Percentiles rank a stretch among this genome's conserved stretches.
Evolutionary conservation across 306 rosid species (phyloP).

Genomic region (Hippophae gyantsensis): DNA sequence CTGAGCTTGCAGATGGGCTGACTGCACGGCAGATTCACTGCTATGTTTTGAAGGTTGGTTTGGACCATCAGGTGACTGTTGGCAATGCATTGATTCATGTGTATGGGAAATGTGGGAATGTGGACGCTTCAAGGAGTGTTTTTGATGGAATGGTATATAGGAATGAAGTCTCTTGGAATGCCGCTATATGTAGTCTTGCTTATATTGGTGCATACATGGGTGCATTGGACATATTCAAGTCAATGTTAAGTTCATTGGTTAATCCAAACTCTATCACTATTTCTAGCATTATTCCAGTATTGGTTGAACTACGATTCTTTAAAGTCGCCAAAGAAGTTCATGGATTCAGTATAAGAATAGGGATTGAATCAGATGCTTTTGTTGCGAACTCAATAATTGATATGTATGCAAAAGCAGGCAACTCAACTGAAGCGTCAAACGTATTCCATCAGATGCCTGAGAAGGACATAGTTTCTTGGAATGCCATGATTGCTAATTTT

Average conservation of each 20-base stretch:
- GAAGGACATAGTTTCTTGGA: slow-evolving; percentile 75
- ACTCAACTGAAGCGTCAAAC: slow-evolving; percentile 32
- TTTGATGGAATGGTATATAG: slow-evolving; percentile 57
- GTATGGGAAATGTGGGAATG: slow-evolving; percentile 70
- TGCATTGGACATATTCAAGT: slow-evolving; percentile 47
- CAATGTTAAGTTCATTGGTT: slow-evolving; percentile 47
- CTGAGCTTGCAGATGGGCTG: slow-evolving; percentile 36
- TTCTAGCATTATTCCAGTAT: slow-evolving; percentile 60
- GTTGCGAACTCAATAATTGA: slow-evolving; percentile 67
- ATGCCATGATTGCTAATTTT: slow-evolving; percentile 79
- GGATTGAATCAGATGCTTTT: slow-evolving; percentile 52
- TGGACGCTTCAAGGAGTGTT: slow-evolving; percentile 44
- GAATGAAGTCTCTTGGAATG: slow-evolving; percentile 85
- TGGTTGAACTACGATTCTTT: slow-evolving; percentile 54
- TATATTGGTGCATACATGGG: slow-evolving; percentile 32
- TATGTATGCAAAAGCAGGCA: slow-evolving; percentile 74
- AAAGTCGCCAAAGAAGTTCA: slow-evolving; percentile 56
- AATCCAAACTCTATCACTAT: slow-evolving; percentile 61
- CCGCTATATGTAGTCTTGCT: slow-evolving; percentile 57
- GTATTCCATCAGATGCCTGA: slow-evolving; percentile 46
- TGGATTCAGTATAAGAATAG: slow-evolving; percentile 52
- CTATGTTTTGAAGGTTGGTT: slow-evolving; percentile 63
- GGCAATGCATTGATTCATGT: slow-evolving; percentile 69
- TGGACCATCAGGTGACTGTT: slow-evolving; percentile 39
- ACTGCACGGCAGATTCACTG: slow-evolving; percentile 54